A percentile compares a stretch with the other conserved stretches of the same genome.
Evolutionary conservation across 1,284 basidiomycete genomes (phyloP).

Genomic region (Ceratobasidium sp.): DNA sequence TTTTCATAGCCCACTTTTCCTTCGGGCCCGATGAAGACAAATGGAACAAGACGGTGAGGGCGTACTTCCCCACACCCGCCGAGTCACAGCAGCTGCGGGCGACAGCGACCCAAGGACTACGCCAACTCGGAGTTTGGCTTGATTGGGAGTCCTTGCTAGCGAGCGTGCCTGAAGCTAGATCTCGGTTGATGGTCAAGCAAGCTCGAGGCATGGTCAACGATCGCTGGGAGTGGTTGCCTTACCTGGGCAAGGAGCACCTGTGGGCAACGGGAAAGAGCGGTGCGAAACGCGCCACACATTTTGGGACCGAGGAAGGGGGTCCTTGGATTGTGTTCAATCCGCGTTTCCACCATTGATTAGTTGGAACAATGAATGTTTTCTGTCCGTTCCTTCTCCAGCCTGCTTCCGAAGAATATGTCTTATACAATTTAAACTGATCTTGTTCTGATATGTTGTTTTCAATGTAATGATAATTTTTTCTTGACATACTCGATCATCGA

Average conservation of each 20-base stretch:
- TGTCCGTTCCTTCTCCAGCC: no score
- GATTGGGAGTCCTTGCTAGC: neutral
- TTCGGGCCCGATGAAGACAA: neutral
- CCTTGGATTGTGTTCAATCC: slow-evolving; percentile 23
- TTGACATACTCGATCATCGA: no score
- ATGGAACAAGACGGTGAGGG: neutral
- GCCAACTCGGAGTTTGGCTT: neutral
- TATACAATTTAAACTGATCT: no score
- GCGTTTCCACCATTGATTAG: neutral
- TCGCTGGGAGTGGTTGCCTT: slow-evolving; percentile 1
- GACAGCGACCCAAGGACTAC: neutral
- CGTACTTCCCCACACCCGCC: neutral
- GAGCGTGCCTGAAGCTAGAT: neutral
- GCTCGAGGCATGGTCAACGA: neutral
- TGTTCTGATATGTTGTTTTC: no score
- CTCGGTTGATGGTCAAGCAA: neutral
- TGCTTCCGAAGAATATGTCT: no score
- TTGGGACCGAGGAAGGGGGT: neutral
- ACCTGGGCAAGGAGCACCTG: neutral
- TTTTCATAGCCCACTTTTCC: neutral
- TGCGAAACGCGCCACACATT: neutral
- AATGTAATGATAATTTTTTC: no score
- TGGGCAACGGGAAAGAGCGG: neutral
- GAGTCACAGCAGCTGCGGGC: neutral
- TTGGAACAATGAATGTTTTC: no score